Base-by-base conservation (phyloP, 257 asterid species). In the Solanum virginianum region DNA sequence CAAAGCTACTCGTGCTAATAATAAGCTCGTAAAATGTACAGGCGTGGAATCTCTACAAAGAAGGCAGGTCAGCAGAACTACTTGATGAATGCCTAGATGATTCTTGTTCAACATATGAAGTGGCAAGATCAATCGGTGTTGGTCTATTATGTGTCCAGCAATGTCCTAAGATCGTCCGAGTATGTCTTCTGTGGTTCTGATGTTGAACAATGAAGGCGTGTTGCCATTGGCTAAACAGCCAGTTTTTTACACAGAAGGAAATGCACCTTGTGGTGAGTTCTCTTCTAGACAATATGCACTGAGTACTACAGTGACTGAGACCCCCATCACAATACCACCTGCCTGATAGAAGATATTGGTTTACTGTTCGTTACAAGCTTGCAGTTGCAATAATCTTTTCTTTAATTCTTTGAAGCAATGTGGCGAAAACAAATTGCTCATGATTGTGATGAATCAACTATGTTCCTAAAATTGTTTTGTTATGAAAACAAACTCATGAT, bases 91-190 rank as follows among this genome's bases (percentile, higher is more conserved):
- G 65, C 59, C 24, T 88, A 24, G 11, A 36, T 9, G 85, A 57
- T 74, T 69, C 86, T 6, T 66, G 26, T 32, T 39, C 80, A 54
- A 22, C 43, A 70, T 8, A 15, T 5, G 86, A 90, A 86, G 87
- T 88, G 16, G 74, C 82, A 17, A 22, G 91, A 63, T 80, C 85
- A 15, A 80, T 90, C 32, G 82, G 86, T 16, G 91, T 88, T 5
- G 92, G 91, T 13, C 72, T 90, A 68, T 70, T 90, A 62, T 90
- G 92, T 57, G 91, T 88, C 29, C 92, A 90, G 43, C 83, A 81
- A 51, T 53, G 82, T 71, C 88, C 88, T 3, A 84, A n/a, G 91
- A 82, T 26, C 86, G 91, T 80, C 91, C 91, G 63, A 75, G 55
- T 70, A 90, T 90, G 92, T 81, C 90, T 22, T 85, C 84, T 15